Conservation (phyloP, 331 rosid species). For the Quercus lobata region DNA sequence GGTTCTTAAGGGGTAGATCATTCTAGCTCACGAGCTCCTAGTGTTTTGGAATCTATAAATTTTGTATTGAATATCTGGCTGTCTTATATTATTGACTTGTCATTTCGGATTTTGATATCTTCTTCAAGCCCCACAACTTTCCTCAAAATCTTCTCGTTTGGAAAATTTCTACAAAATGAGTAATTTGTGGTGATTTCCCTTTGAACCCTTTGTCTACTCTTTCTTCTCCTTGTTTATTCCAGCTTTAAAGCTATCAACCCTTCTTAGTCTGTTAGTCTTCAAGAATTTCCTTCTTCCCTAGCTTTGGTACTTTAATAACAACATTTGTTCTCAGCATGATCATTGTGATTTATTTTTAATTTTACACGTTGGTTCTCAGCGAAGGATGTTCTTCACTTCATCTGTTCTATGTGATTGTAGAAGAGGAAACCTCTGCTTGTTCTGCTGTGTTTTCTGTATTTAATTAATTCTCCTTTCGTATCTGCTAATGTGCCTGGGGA, state of each 20-base stretch:
- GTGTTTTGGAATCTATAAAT: background rate
- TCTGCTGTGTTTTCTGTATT: background rate
- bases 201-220: background rate
- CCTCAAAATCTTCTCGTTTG: background rate
- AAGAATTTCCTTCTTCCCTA: background rate
- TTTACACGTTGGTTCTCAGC: background rate
- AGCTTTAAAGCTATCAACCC: background rate
- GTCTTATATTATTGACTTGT: background rate
- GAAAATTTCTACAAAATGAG: background rate
- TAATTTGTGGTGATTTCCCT: background rate
- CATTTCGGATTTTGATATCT: background rate
- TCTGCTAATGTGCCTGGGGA: background rate
- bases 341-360: too few relatives aligned
- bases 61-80: background rate
- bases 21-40: background rate
- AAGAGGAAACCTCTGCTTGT: background rate
- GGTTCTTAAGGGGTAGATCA: conserved; percentile 25
- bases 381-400: background rate
- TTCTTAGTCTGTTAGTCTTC: background rate
- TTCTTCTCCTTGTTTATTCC: background rate
- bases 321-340: too few relatives aligned
- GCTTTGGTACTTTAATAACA: background rate
- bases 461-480: background rate
- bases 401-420: background rate
- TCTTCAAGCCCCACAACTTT: background rate